Percentiles rank a stretch among this genome's conserved stretches.
phyloP scores from a whole-genome alignment of 2,329 filamentous ascomycete genomes.

The Arachnopeziza araneosa region DNA sequence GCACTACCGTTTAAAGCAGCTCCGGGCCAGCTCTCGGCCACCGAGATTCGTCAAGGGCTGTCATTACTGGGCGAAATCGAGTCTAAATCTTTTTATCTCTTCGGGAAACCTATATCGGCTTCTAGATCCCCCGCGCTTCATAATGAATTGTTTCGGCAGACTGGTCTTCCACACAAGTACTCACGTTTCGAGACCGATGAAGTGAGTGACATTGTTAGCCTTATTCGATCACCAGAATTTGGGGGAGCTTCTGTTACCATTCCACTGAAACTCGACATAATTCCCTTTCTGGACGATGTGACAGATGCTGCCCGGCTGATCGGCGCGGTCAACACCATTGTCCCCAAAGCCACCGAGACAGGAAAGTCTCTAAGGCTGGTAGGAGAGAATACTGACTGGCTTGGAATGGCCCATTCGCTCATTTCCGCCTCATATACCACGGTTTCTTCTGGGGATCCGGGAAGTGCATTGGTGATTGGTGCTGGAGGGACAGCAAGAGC shows the following conservation, averaged over 20 bases:
- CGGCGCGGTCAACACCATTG: constrained; percentile 91
- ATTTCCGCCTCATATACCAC: constrained; percentile 23
- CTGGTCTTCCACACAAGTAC: constrained; percentile 84
- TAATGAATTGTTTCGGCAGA: constrained; percentile 72
- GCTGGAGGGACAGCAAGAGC: constrained; percentile 89
- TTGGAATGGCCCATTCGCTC: constrained; percentile 80
- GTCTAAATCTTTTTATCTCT: constrained; percentile 74
- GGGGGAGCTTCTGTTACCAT: constrained; percentile 95
- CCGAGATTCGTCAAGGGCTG: constrained; percentile 77
- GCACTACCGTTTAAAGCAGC: constrained; percentile 88
- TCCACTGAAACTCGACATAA: constrained; percentile 85
- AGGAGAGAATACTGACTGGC: constrained; percentile 95
- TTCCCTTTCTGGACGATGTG: constrained; percentile 72
- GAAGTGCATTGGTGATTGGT: constrained; percentile 75
- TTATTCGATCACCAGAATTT: constrained; percentile 69
- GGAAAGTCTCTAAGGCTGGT: constrained; percentile 46
- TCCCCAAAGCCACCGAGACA: constrained; percentile 47
- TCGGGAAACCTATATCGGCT: constrained; percentile 76
- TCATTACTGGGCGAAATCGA: constrained; percentile 74
- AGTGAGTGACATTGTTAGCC: constrained; percentile 51
- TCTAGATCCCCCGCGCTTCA: constrained; percentile 87
- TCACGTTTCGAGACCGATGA: constrained; percentile 66
- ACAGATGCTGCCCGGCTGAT: constrained; percentile 75
- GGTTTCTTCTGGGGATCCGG: constrained; percentile 23
- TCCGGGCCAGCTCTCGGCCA: constrained; percentile 85